Evolutionary conservation across 2,329 filamentous ascomycete species (phyloP).

Genomic region (Lizonia empirigonia): DNA sequence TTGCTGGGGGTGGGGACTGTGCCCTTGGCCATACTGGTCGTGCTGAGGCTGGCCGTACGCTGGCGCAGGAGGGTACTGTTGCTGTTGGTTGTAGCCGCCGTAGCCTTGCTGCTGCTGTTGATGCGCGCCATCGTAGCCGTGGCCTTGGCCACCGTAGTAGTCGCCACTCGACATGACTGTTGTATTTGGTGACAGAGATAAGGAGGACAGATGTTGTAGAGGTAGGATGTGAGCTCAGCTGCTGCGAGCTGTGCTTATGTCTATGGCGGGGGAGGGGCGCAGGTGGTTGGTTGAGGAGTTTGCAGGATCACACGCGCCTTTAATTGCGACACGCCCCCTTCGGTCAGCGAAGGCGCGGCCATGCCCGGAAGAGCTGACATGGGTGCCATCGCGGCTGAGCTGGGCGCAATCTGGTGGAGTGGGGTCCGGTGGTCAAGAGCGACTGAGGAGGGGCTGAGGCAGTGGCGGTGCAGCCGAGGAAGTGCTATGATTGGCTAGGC

Average conservation of each 20-base stretch:
- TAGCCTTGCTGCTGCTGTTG: slow-evolving; percentile 37
- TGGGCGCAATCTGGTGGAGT: slow-evolving; percentile 12
- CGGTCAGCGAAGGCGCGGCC: slow-evolving; percentile 15
- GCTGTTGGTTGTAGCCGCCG: slow-evolving; percentile 32
- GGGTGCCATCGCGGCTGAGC: slow-evolving; percentile 28
- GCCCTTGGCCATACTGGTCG: slow-evolving; percentile 38
- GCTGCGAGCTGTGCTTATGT: slow-evolving; percentile 19
- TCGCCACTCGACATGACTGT: slow-evolving; percentile 35
- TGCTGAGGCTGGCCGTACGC: slow-evolving; percentile 35
- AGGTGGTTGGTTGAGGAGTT: slow-evolving; percentile 24
- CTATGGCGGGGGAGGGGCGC: slow-evolving; percentile 30
- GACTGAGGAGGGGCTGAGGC: slow-evolving; percentile 6
- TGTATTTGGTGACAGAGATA: not conserved
- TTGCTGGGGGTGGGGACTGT: slow-evolving; percentile 37
- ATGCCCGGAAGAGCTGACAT: slow-evolving; percentile 12
- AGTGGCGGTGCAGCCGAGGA: slow-evolving; percentile 9
- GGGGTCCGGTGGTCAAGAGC: slow-evolving; percentile 3
- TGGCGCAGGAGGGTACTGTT: slow-evolving; percentile 23
- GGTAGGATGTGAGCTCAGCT: slow-evolving; percentile 12
- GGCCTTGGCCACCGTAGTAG: slow-evolving; percentile 44
- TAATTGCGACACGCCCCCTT: slow-evolving; percentile 20
- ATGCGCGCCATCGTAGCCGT: slow-evolving; percentile 34
- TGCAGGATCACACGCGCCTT: slow-evolving; percentile 31
- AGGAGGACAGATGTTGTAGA: not conserved
- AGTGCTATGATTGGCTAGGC: not conserved